Base-by-base conservation (phyloP, 2,329 filamentous ascomycete genomes). In the Fusarium nodosum region DNA sequence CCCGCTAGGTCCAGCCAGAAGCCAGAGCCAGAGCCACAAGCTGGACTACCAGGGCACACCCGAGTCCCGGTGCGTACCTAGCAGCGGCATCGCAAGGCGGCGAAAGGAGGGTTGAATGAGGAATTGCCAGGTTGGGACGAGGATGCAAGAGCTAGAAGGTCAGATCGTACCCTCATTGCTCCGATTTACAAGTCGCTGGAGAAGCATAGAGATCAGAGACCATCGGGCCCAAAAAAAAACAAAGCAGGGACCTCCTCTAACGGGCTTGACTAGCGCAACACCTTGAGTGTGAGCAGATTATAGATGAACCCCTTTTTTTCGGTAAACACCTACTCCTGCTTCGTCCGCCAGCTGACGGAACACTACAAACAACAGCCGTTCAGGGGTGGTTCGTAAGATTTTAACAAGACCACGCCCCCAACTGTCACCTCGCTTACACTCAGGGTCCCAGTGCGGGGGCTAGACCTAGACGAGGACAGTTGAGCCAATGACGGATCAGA, bases 121-220 rank as follows among this genome's bases (percentile, higher is more conserved):
- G 60, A 65, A 60, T 58, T 59, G 55, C 59, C 65, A 60, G 52
- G 60, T 56, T 67, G 59, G 57, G 50, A 68, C 46, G 66, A 63
- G 57, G 59, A 64, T 68, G 52, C 58, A 53, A 68, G 56, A 68
- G 60, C 46, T 60, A 50, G 56, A 72, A 76, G 59, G 38, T n/a
- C 48, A 76, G 75, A 79, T 79, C 61, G 56, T 52, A 58, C 69
- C 56, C 76, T 73, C 66, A 78, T 78, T 78, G 77, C 74, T 68
- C 72, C 78, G 78, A 80, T 80, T 72, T 66, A 68, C 71, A 77
- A 56, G 68, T 47, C 62, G 45, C 31, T 66, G 72, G 71, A 72
- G 69, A 64, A 63, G 47, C 56, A 30, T 60, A 34, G 63, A 46
- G 74, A 78, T 77, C 77, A 76, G 69, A 75, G 68, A 54, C 57